Evolutionary conservation across 495 filamentous ascomycete genomes (phyloP), one percentile per base, ranked within the genome.

Genomic region (Tetracladium setigerum): DNA sequence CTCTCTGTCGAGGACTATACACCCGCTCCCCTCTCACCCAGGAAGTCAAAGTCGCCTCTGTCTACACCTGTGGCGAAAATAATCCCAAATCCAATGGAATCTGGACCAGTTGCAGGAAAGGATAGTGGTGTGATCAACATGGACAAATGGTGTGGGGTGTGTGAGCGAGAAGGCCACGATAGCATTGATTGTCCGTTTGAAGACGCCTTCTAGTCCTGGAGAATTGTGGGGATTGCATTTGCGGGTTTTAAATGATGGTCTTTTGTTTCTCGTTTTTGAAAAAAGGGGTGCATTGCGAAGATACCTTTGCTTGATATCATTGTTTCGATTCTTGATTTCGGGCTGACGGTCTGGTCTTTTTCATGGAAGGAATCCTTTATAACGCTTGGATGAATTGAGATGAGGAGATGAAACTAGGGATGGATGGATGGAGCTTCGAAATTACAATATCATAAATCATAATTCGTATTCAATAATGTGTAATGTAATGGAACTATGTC

Each of bases 121-220:
- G 80, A 83, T 45, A 87, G 78, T 41, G 82, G 81, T 1, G 70
- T 85, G 30, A 75, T 92, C 48, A 87, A 98, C 57, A 78, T 80
- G 53, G 71, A 79, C 46, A 95, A 92, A 67, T 99, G 92, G 92
- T 99, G 92, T 67, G 92, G 94, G 44, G 71, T 97, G 38, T 99
- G 92, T 62, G 92, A 99, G 71, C 77, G 84, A 44, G 94, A 97
- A 59, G 92, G 92, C 27, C 92, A 99, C 59, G 86, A 92, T 62
- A 95, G 89, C 59, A 88, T 94, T 49, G 87, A 94, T 63, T 97
- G 91, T 69, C 91, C 90, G 12, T 84, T 94, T 66, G 90, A 96
- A 63, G 88, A 91, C 60, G 84, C 78, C 56, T 83, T 83, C 51
- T 78, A 58, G 22, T 27, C 22, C 3, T 27, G 22, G 22, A 27